Conservation (phyloP, 2,329 filamentous ascomycete species). For the Botryotinia calthae region DNA sequence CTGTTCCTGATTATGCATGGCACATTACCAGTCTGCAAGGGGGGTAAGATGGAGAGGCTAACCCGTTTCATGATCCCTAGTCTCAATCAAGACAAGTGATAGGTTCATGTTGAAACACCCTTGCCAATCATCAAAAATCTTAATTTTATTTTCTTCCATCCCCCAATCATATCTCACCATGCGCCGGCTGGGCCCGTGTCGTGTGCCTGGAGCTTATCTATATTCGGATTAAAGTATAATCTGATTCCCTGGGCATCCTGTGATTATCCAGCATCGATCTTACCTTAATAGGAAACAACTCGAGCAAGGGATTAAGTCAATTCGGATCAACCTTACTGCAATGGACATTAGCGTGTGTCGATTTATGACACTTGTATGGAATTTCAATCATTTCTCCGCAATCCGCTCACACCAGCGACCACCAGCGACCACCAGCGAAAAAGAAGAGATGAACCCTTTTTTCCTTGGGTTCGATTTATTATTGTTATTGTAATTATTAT, state of each 20-base stretch:
- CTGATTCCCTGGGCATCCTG: neutral
- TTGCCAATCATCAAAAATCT: neutral
- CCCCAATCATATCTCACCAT: neutral
- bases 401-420: neutral
- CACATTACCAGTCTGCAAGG: neutral
- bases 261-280: neutral
- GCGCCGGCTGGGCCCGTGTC: neutral
- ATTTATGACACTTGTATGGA: neutral
- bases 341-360: neutral
- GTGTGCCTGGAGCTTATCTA: neutral
- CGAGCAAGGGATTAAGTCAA: neutral
- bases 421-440: neutral
- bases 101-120: neutral
- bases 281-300: neutral
- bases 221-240: neutral
- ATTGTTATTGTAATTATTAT: neutral
- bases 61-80: neutral
- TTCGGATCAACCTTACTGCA: neutral
- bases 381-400: neutral
- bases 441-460: conserved; percentile 16
- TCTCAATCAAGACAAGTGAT: neutral
- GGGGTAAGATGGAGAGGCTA: neutral
- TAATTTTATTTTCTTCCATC: neutral
- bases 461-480: neutral
- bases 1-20: neutral